Evolutionary conservation across 2,329 filamentous ascomycete species (phyloP), one percentile per base, ranked within the genome.

Genomic region (Exutisphaerella laricina): DNA sequence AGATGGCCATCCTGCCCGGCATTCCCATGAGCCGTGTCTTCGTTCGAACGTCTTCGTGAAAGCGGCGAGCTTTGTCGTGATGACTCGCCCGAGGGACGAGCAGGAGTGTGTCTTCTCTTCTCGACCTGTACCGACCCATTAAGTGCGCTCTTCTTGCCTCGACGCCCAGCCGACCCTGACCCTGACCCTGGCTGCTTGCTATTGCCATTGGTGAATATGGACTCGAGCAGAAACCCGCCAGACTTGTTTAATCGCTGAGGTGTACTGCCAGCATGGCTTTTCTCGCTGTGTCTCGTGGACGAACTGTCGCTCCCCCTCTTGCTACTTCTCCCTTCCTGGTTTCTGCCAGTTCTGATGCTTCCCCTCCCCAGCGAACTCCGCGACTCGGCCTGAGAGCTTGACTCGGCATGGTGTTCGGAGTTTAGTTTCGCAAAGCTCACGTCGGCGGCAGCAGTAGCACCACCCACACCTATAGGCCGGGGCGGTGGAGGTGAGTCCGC

Each of bases 171-270:
- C n/a, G n/a, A n/a, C n/a, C n/a, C 33, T 8, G 17, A 18, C 14
- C 31, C 12, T 9, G 26, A 26, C 4, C 48, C 46, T 10, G 41
- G 25, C 13, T 25, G 34, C 30, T 32, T 34, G 7, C 29, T 16
- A 16, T 50, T 30, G 8, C 57, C 54, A 41, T 59, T 59, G 29
- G 50, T 32, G 25, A 58, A 48, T 9, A 53, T 42, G 2, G 56
- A 46, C 29, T 55, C 55, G n/a, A 61, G 51, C 31, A 62, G 38
- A 38, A 71, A 71, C 23, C 68, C 68, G 17, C 66, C 67, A 10
- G 65, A 61, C 39, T 58, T 61, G 39, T 59, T 57, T 4, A 54
- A 43, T 20, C 45, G 40, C 17, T 44, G 40, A 16, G 49, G 46
- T 29, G 47, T 46, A 26, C 39, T 49, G 6, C 35, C 42, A 12